These are phyloP conservation scores for Parasitella parasitica DNA, from an alignment of 371 early-diverging fungal genomes.

Conservation along the genomic window DNA sequence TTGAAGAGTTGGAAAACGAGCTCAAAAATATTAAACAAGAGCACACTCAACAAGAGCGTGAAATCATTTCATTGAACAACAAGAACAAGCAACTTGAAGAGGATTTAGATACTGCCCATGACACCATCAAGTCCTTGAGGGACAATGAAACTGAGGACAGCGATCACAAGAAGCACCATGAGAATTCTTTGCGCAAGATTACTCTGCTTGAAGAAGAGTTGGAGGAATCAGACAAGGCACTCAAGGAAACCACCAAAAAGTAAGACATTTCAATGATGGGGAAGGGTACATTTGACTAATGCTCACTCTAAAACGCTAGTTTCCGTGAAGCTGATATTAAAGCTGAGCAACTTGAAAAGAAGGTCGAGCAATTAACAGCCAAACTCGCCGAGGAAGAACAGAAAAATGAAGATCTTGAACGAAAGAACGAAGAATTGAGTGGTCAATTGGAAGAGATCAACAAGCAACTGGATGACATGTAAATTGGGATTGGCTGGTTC, in stretches of 20 bases:
- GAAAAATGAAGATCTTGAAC: conserved; percentile 60
- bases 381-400: conserved; percentile 59
- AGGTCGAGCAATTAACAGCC: conserved; percentile 65
- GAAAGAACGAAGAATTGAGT: conserved; percentile 60
- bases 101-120: conserved; percentile 63
- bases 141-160: conserved; percentile 60
- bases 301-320: no score
- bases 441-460: conserved; percentile 71
- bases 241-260: conserved; percentile 69
- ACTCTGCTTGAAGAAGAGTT: conserved; percentile 66
- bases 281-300: neutral
- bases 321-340: conserved; percentile 78
- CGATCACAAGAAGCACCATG: conserved; percentile 62
- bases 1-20: conserved; percentile 62
- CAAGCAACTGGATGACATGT: conserved; percentile 70
- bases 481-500: conserved; percentile 18
- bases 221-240: conserved; percentile 65
- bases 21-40: conserved; percentile 59
- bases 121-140: conserved; percentile 64
- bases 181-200: conserved; percentile 63
- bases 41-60: conserved; percentile 69
- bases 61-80: conserved; percentile 70
- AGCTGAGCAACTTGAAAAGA: conserved; percentile 80
- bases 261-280: conserved; percentile 36
- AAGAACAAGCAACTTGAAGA: conserved; percentile 64